Conservation (phyloP, 352 stramenopile species). For the Phytophthora uliginosa region DNA sequence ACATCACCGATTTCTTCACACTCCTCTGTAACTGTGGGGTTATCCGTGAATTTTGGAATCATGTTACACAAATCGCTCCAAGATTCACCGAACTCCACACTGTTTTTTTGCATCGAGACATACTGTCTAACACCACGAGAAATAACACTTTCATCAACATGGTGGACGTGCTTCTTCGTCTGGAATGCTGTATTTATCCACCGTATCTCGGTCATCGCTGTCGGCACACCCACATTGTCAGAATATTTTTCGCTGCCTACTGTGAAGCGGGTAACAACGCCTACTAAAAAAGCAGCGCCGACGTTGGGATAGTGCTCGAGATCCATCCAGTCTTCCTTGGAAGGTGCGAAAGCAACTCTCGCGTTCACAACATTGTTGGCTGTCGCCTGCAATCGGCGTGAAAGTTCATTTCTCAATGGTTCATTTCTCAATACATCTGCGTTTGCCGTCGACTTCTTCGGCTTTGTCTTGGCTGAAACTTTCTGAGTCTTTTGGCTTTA, state of each 20-base stretch:
- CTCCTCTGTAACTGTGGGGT: slow-evolving; percentile 1
- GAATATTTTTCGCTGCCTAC: not conserved
- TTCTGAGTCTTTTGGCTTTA: not conserved
- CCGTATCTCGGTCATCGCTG: not conserved
- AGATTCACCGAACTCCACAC: slow-evolving; percentile 3
- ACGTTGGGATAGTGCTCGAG: not conserved
- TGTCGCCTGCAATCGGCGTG: not conserved
- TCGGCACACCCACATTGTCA: not conserved
- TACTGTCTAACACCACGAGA: slow-evolving; percentile 6
- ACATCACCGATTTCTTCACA: slow-evolving; percentile 4
- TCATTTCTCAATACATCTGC: too few species aligned
- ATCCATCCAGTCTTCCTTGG: slow-evolving; percentile 8
- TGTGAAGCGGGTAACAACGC: not conserved
- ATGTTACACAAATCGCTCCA: slow-evolving; percentile 6
- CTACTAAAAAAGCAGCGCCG: not conserved
- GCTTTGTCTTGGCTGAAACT: not conserved
- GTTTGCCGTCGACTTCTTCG: too few species aligned
- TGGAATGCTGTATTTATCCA: not conserved
- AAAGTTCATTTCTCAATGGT: too few species aligned
- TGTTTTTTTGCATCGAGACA: not conserved
- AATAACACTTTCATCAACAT: not conserved
- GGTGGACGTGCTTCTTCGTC: not conserved
- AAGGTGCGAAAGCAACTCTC: slow-evolving; percentile 3
- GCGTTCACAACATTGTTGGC: not conserved
- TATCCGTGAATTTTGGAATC: slow-evolving; percentile 5